A percentile compares a stretch with the other conserved stretches of the same genome.
Conservation (phyloP, 306 rosid species). For the Oemleria cerasiformis region DNA sequence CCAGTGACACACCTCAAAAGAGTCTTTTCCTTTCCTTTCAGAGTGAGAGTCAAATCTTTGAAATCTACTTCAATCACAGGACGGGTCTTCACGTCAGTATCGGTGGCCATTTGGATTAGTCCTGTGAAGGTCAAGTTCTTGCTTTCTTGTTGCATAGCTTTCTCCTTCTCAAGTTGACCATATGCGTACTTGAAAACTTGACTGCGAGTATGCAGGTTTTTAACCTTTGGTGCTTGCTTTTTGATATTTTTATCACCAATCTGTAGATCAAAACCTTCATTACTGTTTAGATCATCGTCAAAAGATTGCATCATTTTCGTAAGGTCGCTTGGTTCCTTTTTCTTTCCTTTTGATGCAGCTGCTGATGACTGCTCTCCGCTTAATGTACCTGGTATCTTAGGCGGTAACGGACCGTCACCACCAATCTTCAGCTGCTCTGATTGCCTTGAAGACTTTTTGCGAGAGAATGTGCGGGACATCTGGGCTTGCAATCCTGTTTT, state of each 20-base stretch:
- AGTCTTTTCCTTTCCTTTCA: conserved; percentile 61
- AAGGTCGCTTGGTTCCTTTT: conserved; percentile 50
- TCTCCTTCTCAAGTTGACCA: conserved; percentile 80
- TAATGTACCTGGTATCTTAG: conserved; percentile 38
- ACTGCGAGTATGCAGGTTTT: conserved; percentile 58
- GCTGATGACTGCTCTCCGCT: conserved; percentile 31
- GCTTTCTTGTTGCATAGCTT: conserved; percentile 70
- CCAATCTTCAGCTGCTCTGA: conserved; percentile 30
- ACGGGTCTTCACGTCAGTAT: conserved; percentile 45
- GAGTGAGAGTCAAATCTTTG: conserved; percentile 66
- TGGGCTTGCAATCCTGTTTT: conserved; percentile 41
- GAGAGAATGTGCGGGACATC: conserved; percentile 66
- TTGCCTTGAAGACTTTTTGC: conserved; percentile 44
- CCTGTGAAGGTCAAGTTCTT: conserved; percentile 74
- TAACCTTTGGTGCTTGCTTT: conserved; percentile 56
- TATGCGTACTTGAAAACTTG: conserved; percentile 86
- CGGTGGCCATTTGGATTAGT: conserved; percentile 71
- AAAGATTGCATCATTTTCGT: conserved; percentile 56
- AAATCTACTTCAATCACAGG: conserved; percentile 75
- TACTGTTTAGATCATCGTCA: conserved; percentile 46
- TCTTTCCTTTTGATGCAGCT: conserved; percentile 38
- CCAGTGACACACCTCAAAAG: conserved; percentile 67
- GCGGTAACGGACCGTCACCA: conserved; percentile 20
- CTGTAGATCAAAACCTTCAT: conserved; percentile 58
- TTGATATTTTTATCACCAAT: conserved; percentile 69